Base-by-base conservation (phyloP, 768 basidiomycete species). In the Crepidotus variabilis region DNA sequence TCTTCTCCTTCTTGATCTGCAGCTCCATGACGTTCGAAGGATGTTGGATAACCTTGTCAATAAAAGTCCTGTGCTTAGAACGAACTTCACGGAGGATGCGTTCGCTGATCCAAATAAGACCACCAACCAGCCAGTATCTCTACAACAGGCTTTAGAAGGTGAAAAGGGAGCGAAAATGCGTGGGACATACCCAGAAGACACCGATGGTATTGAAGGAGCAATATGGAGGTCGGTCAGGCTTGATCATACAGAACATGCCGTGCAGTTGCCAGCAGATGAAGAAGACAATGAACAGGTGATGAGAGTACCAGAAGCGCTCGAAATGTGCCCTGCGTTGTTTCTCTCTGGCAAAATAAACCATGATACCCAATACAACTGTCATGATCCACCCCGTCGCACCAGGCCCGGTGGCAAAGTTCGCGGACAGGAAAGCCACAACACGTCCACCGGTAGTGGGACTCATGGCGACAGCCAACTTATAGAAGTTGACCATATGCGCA, bases 1-100 rank as follows among this genome's bases (percentile, higher is more conserved):
- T 92, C 74, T 88, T 90, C 67, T 97, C 95, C 73, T 97, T 97
- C 79, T 95, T 97, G 80, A 98, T 95, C 71, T 97, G 96, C 24
- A 98, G 75, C 73, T 98, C 94, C 76, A 95, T 81, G 59, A 97
- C 94, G 59, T 89, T 92, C 46, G 90, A 93, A 20, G 95, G 95
- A 71, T 98, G 95, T 66, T 93, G 91, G 69, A 97, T 88, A 71
- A 95, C 92, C 75, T 94, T 95, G 69, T 88, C 91, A 66, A 98
- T 88, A 70, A 87, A 95, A 5, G 96, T 98, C 58, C 85, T 77
- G 69, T 98, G 94, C 52, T 94, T 86, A 22, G 92, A 90, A 52
- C 95, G 86, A 58, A 96, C 73, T 77, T 98, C 96, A 64, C 96
- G 92, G 32, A 97, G 80, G 64, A 98, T 80, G 52, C 95, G 91